These are phyloP conservation scores for Daldinia concentrica DNA, from an alignment of 495 filamentous ascomycete genomes.

Conservation along the genomic window DNA sequence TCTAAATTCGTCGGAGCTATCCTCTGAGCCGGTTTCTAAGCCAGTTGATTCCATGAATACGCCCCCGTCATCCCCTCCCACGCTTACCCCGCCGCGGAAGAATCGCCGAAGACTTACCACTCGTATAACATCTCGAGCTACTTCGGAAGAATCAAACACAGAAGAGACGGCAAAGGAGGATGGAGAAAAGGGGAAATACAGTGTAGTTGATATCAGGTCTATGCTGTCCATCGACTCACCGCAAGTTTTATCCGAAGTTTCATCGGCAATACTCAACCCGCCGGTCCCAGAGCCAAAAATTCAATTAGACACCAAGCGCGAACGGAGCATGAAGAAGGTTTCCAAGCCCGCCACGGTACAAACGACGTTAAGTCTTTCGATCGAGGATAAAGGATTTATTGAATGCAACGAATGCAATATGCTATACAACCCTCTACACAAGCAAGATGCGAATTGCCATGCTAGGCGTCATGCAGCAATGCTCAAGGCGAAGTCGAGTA, in stretches of 20 bases:
- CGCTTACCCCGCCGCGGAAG: slow-evolving; percentile 13
- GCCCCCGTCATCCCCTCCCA: slow-evolving; percentile 47
- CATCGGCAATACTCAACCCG: slow-evolving; percentile 14
- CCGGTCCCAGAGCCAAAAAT: background rate
- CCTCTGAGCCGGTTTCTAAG: slow-evolving; percentile 25
- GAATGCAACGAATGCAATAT: slow-evolving; percentile 58
- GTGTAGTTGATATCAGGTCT: background rate
- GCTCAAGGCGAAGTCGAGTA: slow-evolving; percentile 28
- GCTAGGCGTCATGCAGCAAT: slow-evolving; percentile 50
- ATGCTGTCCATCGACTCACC: background rate
- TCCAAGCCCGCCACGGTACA: slow-evolving; percentile 49
- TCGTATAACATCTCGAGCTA: slow-evolving; percentile 30
- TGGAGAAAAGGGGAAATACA: background rate
- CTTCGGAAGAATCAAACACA: slow-evolving; percentile 13
- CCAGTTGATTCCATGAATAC: slow-evolving; percentile 28
- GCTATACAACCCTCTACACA: slow-evolving; percentile 58
- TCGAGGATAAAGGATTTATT: slow-evolving; percentile 50
- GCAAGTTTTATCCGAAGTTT: slow-evolving; percentile 13
- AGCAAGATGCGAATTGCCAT: slow-evolving; percentile 57
- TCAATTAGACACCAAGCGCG: slow-evolving; percentile 9
- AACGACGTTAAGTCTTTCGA: slow-evolving; percentile 54
- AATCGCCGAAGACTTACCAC: slow-evolving; percentile 53
- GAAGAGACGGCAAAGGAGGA: slow-evolving; percentile 2
- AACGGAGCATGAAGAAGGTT: slow-evolving; percentile 27
- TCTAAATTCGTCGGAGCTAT: slow-evolving; percentile 20